Base-by-base conservation (phyloP, 495 filamentous ascomycete genomes). In the Xylaria telfairii region DNA sequence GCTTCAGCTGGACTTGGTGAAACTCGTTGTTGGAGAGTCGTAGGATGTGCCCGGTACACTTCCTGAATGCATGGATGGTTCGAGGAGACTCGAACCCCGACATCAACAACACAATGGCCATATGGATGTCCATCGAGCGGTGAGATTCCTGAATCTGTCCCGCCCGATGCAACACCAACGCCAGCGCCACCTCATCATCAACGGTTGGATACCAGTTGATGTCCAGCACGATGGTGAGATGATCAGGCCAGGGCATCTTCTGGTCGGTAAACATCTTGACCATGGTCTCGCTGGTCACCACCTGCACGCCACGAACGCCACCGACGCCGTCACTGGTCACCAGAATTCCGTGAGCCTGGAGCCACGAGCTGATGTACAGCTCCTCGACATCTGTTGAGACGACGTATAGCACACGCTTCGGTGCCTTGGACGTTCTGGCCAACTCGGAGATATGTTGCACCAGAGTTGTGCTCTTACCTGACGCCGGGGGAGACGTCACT, bases 181-280 rank as follows among this genome's bases (percentile, higher is more conserved):
- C 41, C 17, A 65, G 46, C 10, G 41, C 39, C 15, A 65, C 49
- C 61, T 65, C 61, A 21, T 65, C 61, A 6, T 46, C 24, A 1
- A 65, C 61, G 4, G 41, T 49, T n/a, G 61, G 32, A 46, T 65
- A 65, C 61, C 61, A 65, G 8, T 65, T 65, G 61, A 65, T 47
- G 24, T 65, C 61, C 1, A 65, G 9, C 13, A 30, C 24, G 61
- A 65, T 32, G 41, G 61, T 65, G 8, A 42, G 15, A 17, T 65
- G 13, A 6, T 15, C 41, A 10, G 41, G 13, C 61, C 61, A 65
- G 44, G 0, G 1, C 0, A 6, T 6, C 21, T 24, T 19, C 4
- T 49, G 0, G 17, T 10, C 21, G 1, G 21, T 13, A 9, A 54
- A 26, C 24, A 13, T 17, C 24, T 26, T 7, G 28, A 54, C 15